phyloP scores from a whole-genome alignment of 345 rosid species.

The Citrus hindsii region DNA sequence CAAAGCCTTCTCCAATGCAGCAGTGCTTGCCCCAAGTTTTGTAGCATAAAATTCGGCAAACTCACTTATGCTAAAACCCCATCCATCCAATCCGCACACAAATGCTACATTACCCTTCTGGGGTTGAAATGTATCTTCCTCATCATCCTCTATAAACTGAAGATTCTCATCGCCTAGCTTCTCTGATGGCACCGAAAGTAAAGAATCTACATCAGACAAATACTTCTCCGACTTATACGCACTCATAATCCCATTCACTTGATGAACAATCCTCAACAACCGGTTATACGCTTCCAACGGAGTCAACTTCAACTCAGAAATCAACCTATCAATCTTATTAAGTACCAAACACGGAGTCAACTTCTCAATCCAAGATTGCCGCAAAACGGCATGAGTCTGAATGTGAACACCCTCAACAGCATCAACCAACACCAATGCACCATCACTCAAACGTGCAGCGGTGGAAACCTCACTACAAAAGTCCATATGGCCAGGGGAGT shows the following conservation, averaged over 20 bases:
- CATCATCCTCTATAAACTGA: constrained; percentile 82
- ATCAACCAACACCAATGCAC: constrained; percentile 86
- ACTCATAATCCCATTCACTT: constrained; percentile 89
- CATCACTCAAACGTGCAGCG: constrained; percentile 90
- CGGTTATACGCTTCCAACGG: constrained; percentile 84
- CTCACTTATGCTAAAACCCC: constrained; percentile 79
- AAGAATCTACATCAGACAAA: constrained; percentile 87
- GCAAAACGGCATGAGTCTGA: constrained; percentile 68
- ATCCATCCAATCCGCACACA: constrained; percentile 86
- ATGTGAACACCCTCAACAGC: constrained; percentile 89
- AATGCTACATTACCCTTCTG: constrained; percentile 90
- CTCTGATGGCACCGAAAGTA: constrained; percentile 52
- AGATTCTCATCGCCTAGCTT: constrained; percentile 55
- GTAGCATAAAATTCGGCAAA: constrained; percentile 82
- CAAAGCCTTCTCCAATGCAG: constrained; percentile 60
- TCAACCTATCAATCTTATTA: constrained; percentile 91
- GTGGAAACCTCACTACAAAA: constrained; percentile 95
- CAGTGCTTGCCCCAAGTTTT: constrained; percentile 71
- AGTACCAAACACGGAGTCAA: constrained; percentile 89
- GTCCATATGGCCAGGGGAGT: constrained; percentile 98
- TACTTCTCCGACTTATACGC: constrained; percentile 81
- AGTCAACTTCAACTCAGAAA: constrained; percentile 72
- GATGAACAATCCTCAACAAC: constrained; percentile 82
- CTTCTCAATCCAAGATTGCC: constrained; percentile 92
- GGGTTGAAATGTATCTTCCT: constrained; percentile 91